Conservation (phyloP, 306 rosid genomes). For the Glycine soja region DNA sequence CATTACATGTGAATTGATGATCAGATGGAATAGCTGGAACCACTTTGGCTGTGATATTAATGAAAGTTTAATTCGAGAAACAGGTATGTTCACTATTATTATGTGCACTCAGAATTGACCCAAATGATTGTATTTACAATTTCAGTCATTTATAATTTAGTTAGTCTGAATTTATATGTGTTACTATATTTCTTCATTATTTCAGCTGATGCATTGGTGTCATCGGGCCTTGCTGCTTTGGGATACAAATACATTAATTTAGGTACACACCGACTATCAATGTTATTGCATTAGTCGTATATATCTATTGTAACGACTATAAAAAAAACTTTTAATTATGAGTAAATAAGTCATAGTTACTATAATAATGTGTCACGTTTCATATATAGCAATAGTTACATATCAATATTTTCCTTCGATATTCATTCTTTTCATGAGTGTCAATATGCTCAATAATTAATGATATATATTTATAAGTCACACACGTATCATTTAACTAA, state of each 20-base stretch:
- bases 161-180: background rate
- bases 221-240: slow-evolving; percentile 64
- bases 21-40: slow-evolving; percentile 76
- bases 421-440: too few relatives aligned
- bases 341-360: background rate
- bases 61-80: slow-evolving; percentile 60
- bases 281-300: too few relatives aligned
- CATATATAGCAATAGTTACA: too few relatives aligned
- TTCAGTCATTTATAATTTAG: background rate
- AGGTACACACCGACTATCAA: slow-evolving; percentile 40
- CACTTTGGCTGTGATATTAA: slow-evolving; percentile 63
- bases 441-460: too few relatives aligned
- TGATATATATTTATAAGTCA: too few relatives aligned
- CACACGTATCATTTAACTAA: too few relatives aligned
- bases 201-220: slow-evolving; percentile 76
- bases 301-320: background rate
- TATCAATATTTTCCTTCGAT: too few relatives aligned
- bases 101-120: background rate
- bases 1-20: slow-evolving; percentile 15
- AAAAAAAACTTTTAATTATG: background rate
- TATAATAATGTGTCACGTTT: too few relatives aligned
- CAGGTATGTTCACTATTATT: slow-evolving; percentile 48
- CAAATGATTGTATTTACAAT: background rate
- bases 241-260: slow-evolving; percentile 70
- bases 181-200: background rate